Evolutionary conservation across 768 basidiomycete genomes (phyloP).

Genomic region (Coprinopsis strossmayeri): DNA sequence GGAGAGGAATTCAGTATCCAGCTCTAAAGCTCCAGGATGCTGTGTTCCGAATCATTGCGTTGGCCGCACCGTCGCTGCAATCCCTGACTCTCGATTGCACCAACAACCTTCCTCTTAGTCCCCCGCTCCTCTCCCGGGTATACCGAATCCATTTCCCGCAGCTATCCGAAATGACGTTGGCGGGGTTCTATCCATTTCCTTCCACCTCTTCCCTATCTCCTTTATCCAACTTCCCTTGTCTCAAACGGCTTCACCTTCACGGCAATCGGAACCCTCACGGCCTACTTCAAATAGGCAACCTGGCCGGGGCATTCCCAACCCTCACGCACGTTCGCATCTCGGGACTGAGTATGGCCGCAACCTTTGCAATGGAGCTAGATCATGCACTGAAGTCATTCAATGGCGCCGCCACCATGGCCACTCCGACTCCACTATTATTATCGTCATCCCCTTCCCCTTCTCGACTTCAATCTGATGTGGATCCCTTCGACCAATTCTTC

Average conservation of each 20-base stretch:
- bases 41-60: slow-evolving; percentile 25
- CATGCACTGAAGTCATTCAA: slow-evolving; percentile 19
- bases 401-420: not conserved
- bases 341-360: slow-evolving; percentile 33
- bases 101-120: slow-evolving; percentile 26
- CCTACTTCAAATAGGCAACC: slow-evolving; percentile 29
- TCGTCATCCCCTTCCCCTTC: not conserved
- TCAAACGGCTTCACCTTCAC: slow-evolving; percentile 36
- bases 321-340: slow-evolving; percentile 34
- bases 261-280: slow-evolving; percentile 48
- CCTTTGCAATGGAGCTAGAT: slow-evolving; percentile 35
- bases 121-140: slow-evolving; percentile 33
- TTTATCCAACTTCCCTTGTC: slow-evolving; percentile 23
- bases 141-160: slow-evolving; percentile 35
- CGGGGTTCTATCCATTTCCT: slow-evolving; percentile 47
- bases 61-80: slow-evolving; percentile 34
- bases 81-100: slow-evolving; percentile 31
- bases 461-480: too few relatives aligned
- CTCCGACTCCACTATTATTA: not conserved
- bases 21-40: slow-evolving; percentile 6
- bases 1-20: too few relatives aligned
- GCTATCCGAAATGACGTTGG: slow-evolving; percentile 34
- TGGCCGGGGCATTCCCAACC: slow-evolving; percentile 33
- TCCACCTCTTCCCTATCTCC: slow-evolving; percentile 17
- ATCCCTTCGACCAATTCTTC: not conserved